Evolutionary conservation across 257 asterid genomes (phyloP), one percentile per base, ranked within the genome.

Genomic region (Knoxia roxburghii): DNA sequence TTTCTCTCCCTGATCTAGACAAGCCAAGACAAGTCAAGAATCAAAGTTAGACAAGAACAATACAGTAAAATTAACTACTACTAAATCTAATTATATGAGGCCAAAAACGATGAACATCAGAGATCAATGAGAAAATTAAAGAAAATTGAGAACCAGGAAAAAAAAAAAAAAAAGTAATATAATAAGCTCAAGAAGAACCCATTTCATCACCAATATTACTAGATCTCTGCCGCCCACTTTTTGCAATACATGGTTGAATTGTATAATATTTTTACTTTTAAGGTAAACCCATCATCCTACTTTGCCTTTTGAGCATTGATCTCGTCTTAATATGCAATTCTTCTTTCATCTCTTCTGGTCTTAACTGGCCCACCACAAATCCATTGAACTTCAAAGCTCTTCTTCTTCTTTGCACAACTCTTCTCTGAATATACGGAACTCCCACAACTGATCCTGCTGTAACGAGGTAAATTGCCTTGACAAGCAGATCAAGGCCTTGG

Each of bases 401-500:
- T 30, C 78, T 70, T 63, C 95, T 78, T 33, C 94, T 66, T 53
- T 80, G 85, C 10, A 80, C 75, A 30, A 87, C 90, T 53, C 97
- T 84, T 68, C 83, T 80, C 74, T 90, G 96, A 50, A 90, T 90
- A 75, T 90, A 90, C 0, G 97, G 97, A 24, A 86, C 91, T 41
- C 95, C 97, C 67, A 90, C 80, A 43, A 81, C 76, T 7, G 97
- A 90, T 2, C 97, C 96, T 10, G 77, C 86, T 5, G 85, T 78
- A 12, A 90, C 95, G 68, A 83, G 87, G 78, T 86, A 82, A 69
- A 90, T 88, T 67, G 97, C 97, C 72, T 88, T 90, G 30, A 90
- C 97, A 45, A 90, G 92, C 70, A 90, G 91, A 88, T 90, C 90
- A 70, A 90, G 96, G 35, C 97, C 97, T 49, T 56, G 90, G 69